Conservation (phyloP, 805 yeast genomes). For the Candida tallmaniae region DNA sequence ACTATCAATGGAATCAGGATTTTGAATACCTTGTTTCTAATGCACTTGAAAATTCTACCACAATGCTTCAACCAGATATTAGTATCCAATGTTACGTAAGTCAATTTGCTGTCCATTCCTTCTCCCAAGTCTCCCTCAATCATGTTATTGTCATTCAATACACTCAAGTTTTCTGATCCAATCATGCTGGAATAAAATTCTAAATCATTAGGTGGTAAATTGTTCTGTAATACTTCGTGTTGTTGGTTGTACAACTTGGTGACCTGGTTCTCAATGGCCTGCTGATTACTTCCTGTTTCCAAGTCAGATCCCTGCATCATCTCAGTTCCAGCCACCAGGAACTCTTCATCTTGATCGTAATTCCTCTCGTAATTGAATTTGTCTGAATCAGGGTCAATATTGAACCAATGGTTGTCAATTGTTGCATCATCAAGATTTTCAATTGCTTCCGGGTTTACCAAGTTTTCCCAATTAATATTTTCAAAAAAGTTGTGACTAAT, state of each 20-base stretch:
- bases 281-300: slow-evolving; percentile 2
- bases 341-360: slow-evolving; percentile 21
- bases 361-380: slow-evolving; percentile 10
- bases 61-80: slow-evolving; percentile 80
- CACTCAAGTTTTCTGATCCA: slow-evolving; percentile 16
- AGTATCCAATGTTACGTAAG: slow-evolving; percentile 66
- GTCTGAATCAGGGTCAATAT: slow-evolving; percentile 4
- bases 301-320: no score
- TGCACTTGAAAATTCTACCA: slow-evolving; percentile 68
- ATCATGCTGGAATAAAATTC: slow-evolving; percentile 22
- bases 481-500: slow-evolving; percentile 37
- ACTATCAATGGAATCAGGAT: slow-evolving; percentile 69
- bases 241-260: slow-evolving; percentile 17
- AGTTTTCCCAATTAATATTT: slow-evolving; percentile 25
- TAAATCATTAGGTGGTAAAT: slow-evolving; percentile 2
- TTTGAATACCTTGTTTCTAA: slow-evolving; percentile 54
- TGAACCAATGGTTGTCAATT: slow-evolving; percentile 25
- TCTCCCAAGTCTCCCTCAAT: slow-evolving; percentile 51
- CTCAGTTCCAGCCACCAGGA: slow-evolving; percentile 23
- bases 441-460: slow-evolving; percentile 8
- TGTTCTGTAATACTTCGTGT: slow-evolving; percentile 15
- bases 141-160: slow-evolving; percentile 9
- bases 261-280: slow-evolving; percentile 10
- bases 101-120: slow-evolving; percentile 51
- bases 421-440: slow-evolving; percentile 5